Evolutionary conservation across 331 rosid species (phyloP), one percentile per base, ranked within the genome.

Genomic region (Quercus tomentella): DNA sequence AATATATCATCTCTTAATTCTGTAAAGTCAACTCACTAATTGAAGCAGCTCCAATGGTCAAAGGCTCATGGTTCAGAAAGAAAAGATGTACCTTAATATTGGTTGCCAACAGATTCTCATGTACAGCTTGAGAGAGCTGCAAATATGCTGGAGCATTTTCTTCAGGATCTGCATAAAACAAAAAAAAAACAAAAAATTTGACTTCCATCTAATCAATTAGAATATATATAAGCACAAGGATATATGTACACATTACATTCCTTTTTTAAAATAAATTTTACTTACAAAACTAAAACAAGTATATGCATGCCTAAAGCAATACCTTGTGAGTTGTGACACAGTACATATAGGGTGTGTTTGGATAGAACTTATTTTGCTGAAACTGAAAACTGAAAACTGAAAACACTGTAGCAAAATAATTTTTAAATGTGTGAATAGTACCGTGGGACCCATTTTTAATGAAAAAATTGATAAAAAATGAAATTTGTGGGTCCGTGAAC

Each of bases 81-180:
- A 56, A 73, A 69, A 21, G 22, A 76, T 57, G 41, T 86, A 91
- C 97, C 91, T 84, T 78, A 21, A 31, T 81, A 84, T 82, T 80
- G 76, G 89, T 22, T 43, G 81, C 15, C 61, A 93, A 72, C 52
- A 95, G 84, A 80, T 88, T 89, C 81, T 88, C 89, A 72, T 90
- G 82, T 22, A 91, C 78, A 54, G 82, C 5, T 20, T 75, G 84
- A 71, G 92, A 77, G 68, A 95, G 86, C 54, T 80, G 89, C 28
- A 81, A 80, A 89, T 91, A 93, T 5, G 83, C 72, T 17, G 87
- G 89, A 76, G 80, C 89, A 35, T 68, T 82, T 57, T 85, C 90
- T 23, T 91, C 91, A 20, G 61, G 79, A 56, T 90, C 97, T 95
- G 83, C 77, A 85, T 2, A 89, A 51, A 67, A 80, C 17, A 60